These are phyloP conservation scores for Recurvomyces mirabilis DNA, from an alignment of 495 filamentous ascomycete genomes.

Conservation along the genomic window DNA sequence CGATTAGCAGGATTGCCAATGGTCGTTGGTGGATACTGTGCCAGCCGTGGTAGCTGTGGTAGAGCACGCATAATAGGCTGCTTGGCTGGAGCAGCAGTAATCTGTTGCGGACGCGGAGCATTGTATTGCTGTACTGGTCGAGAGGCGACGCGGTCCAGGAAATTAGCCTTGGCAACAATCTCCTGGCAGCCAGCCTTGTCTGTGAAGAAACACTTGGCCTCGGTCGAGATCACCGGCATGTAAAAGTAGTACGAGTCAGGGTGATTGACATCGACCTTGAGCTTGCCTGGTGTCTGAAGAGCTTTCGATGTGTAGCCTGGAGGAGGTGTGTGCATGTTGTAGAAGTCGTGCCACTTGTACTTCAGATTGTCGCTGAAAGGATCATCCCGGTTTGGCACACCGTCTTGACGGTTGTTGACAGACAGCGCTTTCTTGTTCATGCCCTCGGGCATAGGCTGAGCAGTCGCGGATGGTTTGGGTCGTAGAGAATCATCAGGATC, in stretches of 20 bases:
- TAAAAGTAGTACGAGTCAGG: slow-evolving; percentile 81
- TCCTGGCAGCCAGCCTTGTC: slow-evolving; percentile 52
- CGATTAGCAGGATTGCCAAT: neutral
- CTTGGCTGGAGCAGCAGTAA: slow-evolving; percentile 3
- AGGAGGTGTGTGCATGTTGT: slow-evolving; percentile 30
- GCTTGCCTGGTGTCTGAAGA: slow-evolving; percentile 33
- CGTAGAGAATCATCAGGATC: slow-evolving; percentile 54
- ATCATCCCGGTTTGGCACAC: slow-evolving; percentile 45
- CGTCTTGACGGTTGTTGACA: slow-evolving; percentile 34
- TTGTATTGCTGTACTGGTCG: slow-evolving; percentile 25
- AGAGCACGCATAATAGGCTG: slow-evolving; percentile 4
- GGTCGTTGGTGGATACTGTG: neutral
- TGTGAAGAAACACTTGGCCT: slow-evolving; percentile 86
- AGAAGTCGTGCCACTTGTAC: slow-evolving; percentile 75
- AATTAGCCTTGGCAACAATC: slow-evolving; percentile 50
- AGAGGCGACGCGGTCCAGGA: slow-evolving; percentile 47
- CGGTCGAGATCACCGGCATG: slow-evolving; percentile 74
- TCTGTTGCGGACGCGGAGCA: slow-evolving; percentile 2
- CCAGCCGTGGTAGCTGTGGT: slow-evolving; percentile 2
- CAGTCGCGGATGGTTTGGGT: slow-evolving; percentile 50
- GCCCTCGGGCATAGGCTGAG: slow-evolving; percentile 49
- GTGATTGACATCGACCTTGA: slow-evolving; percentile 52
- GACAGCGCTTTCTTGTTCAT: slow-evolving; percentile 31
- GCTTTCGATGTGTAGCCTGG: slow-evolving; percentile 33
- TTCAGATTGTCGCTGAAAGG: slow-evolving; percentile 48